Evolutionary conservation across 768 basidiomycete genomes (phyloP).

Genomic region (Trametes gibbosa): DNA sequence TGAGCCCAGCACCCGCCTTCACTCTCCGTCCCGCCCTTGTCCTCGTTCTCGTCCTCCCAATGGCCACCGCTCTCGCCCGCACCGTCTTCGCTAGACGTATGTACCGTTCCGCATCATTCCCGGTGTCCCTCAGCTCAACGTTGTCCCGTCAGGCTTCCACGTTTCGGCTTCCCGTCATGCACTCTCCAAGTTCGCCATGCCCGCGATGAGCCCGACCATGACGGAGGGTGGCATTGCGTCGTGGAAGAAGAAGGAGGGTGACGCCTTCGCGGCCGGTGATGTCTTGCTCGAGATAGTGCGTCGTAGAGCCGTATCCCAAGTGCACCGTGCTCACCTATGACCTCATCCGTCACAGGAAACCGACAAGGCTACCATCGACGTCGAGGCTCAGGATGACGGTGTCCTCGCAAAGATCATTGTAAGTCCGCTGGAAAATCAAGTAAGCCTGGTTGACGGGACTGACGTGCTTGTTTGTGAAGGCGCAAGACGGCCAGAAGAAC

Average conservation of each 20-base stretch:
- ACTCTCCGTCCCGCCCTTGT: constrained; percentile 26
- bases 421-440: constrained; percentile 35
- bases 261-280: constrained; percentile 84
- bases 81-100: constrained; percentile 59
- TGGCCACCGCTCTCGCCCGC: constrained; percentile 66
- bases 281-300: constrained; percentile 91
- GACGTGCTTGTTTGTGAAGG: constrained; percentile 40
- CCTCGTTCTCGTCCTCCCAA: constrained; percentile 34
- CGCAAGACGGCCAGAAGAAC: constrained; percentile 81
- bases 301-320: constrained; percentile 5
- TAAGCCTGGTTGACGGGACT: not conserved
- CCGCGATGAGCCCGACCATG: constrained; percentile 99
- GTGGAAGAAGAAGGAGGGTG: constrained; percentile 98
- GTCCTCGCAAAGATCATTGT: constrained; percentile 96
- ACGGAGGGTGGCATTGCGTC: constrained; percentile 96
- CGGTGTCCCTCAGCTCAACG: not conserved
- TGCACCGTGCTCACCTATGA: constrained; percentile 5
- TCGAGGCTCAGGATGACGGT: constrained; percentile 98
- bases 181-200: constrained; percentile 89
- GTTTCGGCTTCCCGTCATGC: constrained; percentile 75
- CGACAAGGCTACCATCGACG: constrained; percentile 99
- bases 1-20: constrained; percentile 15
- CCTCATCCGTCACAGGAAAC: constrained; percentile 69
- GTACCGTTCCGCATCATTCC: constrained; percentile 23
- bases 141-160: constrained; percentile 65